These are phyloP conservation scores for Podila verticillata DNA, from an alignment of 192 early-diverging fungal species.

Conservation along the genomic window DNA sequence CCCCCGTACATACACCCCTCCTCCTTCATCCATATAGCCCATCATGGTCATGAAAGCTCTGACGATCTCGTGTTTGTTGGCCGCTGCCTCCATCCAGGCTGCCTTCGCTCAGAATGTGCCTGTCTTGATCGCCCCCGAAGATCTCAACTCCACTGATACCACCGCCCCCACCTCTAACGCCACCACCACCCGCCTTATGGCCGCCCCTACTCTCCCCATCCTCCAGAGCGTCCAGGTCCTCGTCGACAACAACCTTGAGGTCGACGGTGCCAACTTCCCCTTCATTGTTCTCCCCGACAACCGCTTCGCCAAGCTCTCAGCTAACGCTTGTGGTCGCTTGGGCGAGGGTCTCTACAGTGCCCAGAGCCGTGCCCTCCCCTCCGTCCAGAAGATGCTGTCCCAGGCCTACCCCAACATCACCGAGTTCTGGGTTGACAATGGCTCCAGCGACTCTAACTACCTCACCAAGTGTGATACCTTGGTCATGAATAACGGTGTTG, in stretches of 20 bases:
- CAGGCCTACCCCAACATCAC: conserved; percentile 16
- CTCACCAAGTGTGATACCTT: conserved; percentile 40
- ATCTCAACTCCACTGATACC: conserved; percentile 31
- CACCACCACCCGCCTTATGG: background rate
- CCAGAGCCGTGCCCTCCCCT: conserved; percentile 29
- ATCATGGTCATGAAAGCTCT: conserved; percentile 25
- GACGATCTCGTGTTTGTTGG: conserved; percentile 42
- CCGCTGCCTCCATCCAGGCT: conserved; percentile 34
- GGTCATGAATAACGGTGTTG: conserved; percentile 28
- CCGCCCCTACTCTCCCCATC: conserved; percentile 4
- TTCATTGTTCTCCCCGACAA: conserved; percentile 41
- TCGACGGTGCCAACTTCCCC: conserved; percentile 39
- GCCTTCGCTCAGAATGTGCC: conserved; percentile 21
- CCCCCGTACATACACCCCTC: background rate
- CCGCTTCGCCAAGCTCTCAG: conserved; percentile 28
- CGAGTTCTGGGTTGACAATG: conserved; percentile 47
- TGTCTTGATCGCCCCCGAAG: conserved; percentile 44
- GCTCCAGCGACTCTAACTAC: conserved; percentile 27
- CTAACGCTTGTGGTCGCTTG: conserved; percentile 4
- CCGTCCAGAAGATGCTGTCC: conserved; percentile 35
- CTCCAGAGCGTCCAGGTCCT: conserved; percentile 34
- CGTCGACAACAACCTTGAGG: conserved; percentile 47
- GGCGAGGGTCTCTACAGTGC: conserved; percentile 42
- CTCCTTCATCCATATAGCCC: background rate
- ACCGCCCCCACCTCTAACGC: background rate